Evolutionary conservation across 2,329 filamentous ascomycete species (phyloP), one percentile per base, ranked within the genome.

Genomic region (Rhynchosporium secalis): DNA sequence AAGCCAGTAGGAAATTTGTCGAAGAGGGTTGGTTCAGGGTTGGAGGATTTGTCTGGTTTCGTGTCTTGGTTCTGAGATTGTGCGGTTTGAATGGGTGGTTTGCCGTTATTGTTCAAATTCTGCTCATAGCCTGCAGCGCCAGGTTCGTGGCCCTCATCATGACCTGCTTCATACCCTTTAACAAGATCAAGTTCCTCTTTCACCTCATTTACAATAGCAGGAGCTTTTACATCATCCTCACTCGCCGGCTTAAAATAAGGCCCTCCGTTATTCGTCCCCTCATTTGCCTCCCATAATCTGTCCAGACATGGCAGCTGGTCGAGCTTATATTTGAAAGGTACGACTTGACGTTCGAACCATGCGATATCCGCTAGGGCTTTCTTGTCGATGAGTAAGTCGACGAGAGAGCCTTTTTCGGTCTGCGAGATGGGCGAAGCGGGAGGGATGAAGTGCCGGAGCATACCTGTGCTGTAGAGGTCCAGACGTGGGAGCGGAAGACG

Each of bases 401-500:
- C 9, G 45, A 61, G 33, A 20, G 26, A 15, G 33, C 4, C 2
- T 8, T 48, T 56, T 33, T 56, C 51, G 10, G n/a, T 9, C 7
- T n/a, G 20, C 3, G 43, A 31, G 36, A 51, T 26, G 4, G 29
- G n/a, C 1, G 13, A 29, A 29, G 26, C 3, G 28, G 48, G 33
- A 20, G 54, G 43, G 36, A 57, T 51, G 54, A 51, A 48, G 15
- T 51, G 36, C 4, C n/a, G 9, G 13, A 49, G 6, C 47, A 56
- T 57, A 28, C 33, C 60, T 20, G 47, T 40, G 28, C 52, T 57
- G 33, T 57, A 57, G 26, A 41, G 36, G 38, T 61, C 60, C 38
- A 57, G 12, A 5, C 47, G 54, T 8, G 60, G 60, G 13, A 61
- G 52, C 2, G 60, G 60, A 6, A 61, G 29, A n/a, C 60, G 52